Evolutionary conservation across 2,329 filamentous ascomycete species (phyloP).

Genomic region (Emmonsiellopsis sp.): DNA sequence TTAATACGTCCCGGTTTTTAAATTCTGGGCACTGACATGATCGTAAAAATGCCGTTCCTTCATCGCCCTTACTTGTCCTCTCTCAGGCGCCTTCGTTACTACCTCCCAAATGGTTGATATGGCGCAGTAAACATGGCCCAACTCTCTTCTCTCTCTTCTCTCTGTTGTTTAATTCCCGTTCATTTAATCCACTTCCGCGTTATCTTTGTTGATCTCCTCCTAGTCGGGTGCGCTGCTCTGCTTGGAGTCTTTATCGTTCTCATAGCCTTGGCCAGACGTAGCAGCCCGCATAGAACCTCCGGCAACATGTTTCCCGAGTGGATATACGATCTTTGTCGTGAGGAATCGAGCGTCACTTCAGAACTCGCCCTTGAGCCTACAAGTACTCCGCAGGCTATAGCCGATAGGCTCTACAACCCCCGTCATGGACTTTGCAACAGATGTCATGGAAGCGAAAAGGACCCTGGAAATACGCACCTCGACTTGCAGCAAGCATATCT

Average conservation of each 20-base stretch:
- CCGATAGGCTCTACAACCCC: conserved; percentile 46
- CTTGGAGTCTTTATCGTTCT: conserved; percentile 4
- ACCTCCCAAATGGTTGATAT: too few relatives aligned
- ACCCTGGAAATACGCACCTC: neutral
- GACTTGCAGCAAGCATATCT: conserved; percentile 46
- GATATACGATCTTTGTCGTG: conserved; percentile 46
- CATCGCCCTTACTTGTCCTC: too few relatives aligned
- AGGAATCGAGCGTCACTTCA: conserved; percentile 48
- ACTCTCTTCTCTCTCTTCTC: neutral
- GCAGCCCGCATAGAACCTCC: conserved; percentile 10
- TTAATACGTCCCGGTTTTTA: too few relatives aligned
- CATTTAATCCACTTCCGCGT: neutral
- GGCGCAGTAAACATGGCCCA: too few relatives aligned
- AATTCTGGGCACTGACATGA: too few relatives aligned
- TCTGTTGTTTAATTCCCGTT: neutral
- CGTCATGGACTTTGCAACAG: conserved; percentile 8
- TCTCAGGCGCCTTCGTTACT: too few relatives aligned
- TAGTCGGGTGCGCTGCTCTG: neutral
- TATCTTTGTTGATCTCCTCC: neutral
- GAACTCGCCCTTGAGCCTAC: conserved; percentile 46
- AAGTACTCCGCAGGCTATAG: conserved; percentile 45
- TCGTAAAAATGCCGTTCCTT: too few relatives aligned
- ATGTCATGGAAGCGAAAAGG: neutral
- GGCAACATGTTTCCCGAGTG: conserved; percentile 35
- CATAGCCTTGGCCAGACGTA: conserved; percentile 7